phyloP scores from a whole-genome alignment of 2,329 filamentous ascomycete genomes.

The Aspergillus proliferans region DNA sequence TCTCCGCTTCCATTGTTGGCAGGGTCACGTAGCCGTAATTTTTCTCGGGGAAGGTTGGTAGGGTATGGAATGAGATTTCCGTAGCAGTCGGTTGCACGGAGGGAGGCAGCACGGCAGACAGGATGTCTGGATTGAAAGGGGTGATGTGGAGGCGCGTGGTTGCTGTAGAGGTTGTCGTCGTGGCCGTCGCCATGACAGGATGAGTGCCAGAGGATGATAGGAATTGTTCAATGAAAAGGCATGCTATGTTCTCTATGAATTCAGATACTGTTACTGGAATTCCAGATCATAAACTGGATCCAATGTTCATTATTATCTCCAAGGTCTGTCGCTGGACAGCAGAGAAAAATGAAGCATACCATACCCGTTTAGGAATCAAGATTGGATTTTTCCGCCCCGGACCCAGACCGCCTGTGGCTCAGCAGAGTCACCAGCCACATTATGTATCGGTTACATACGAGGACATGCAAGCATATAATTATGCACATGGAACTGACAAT shows the following conservation, averaged over 20 bases:
- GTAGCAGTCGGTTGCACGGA: constrained; percentile 60
- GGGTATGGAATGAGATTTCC: constrained; percentile 79
- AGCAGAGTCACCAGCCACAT: not conserved
- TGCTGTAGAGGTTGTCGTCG: constrained; percentile 9
- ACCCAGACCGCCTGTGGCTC: constrained; percentile 1
- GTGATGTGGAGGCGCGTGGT: constrained; percentile 72
- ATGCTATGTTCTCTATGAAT: not conserved
- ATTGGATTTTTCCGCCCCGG: constrained; percentile 12
- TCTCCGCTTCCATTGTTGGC: constrained; percentile 75
- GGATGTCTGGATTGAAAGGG: constrained; percentile 70
- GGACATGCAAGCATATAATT: not conserved
- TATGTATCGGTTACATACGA: not conserved
- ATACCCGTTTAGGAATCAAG: constrained; percentile 2
- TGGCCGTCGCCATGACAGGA: constrained; percentile 13
- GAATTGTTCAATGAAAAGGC: not conserved
- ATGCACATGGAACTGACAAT: not conserved
- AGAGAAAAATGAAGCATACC: not conserved
- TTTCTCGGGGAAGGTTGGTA: constrained; percentile 84
- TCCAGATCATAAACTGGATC: too few relatives aligned
- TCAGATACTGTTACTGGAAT: too few relatives aligned
- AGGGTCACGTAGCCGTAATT: constrained; percentile 87
- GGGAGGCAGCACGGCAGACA: constrained; percentile 65
- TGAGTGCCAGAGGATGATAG: not conserved
- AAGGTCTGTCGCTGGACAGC: not conserved
- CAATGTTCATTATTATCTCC: not conserved